Percentiles rank a stretch among this genome's conserved stretches.
Evolutionary conservation across 2,329 filamentous ascomycete species (phyloP).

Genomic region (Ceratocystis alfenasii): DNA sequence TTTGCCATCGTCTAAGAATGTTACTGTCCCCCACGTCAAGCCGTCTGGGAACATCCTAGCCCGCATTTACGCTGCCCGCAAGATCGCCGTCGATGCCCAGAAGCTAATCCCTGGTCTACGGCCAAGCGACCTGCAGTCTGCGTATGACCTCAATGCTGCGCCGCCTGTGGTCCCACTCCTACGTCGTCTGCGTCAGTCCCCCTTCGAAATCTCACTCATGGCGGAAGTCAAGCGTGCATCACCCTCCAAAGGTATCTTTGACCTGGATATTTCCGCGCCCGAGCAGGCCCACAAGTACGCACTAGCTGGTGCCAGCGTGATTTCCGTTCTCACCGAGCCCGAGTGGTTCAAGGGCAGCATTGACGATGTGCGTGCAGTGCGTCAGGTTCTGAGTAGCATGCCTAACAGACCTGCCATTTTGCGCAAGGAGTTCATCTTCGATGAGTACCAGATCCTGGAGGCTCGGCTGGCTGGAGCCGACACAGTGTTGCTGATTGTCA

Average conservation of each 20-base stretch:
- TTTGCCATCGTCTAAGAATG: slow-evolving; percentile 23
- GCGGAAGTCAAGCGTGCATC: slow-evolving; percentile 96
- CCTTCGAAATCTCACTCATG: slow-evolving; percentile 84
- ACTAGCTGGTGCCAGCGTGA: slow-evolving; percentile 85
- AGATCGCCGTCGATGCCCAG: slow-evolving; percentile 62
- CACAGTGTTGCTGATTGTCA: slow-evolving; percentile 89
- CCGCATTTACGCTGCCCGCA: slow-evolving; percentile 76
- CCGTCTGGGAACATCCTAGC: slow-evolving; percentile 64
- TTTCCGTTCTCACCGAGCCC: slow-evolving; percentile 95
- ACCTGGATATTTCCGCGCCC: slow-evolving; percentile 74
- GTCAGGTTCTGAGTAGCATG: slow-evolving; percentile 81
- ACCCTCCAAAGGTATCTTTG: slow-evolving; percentile 90
- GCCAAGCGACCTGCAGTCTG: slow-evolving; percentile 69
- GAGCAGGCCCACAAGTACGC: slow-evolving; percentile 86
- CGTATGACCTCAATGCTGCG: slow-evolving; percentile 72
- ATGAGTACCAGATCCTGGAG: slow-evolving; percentile 96
- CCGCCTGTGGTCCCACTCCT: slow-evolving; percentile 75
- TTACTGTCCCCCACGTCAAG: slow-evolving; percentile 41
- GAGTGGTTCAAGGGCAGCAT: slow-evolving; percentile 99
- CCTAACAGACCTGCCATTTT: slow-evolving; percentile 83
- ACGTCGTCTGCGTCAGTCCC: slow-evolving; percentile 64
- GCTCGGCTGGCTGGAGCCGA: slow-evolving; percentile 86
- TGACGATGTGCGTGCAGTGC: slow-evolving; percentile 77
- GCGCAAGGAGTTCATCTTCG: slow-evolving; percentile 94
- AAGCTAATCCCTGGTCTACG: slow-evolving; percentile 77